phyloP scores from a whole-genome alignment of 192 early-diverging fungal genomes.

The Chytriomyces sp. region DNA sequence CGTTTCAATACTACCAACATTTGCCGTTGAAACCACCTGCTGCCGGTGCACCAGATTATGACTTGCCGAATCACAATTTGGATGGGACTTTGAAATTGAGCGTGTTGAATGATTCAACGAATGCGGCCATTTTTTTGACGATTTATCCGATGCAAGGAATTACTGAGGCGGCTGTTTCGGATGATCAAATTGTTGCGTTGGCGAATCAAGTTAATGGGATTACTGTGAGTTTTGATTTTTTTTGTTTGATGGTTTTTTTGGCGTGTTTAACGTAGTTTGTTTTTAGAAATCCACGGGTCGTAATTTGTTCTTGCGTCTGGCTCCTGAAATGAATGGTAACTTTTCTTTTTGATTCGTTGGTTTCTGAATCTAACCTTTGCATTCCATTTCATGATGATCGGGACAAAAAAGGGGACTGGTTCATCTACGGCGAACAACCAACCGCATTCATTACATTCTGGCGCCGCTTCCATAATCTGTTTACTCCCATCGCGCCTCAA shows the following conservation, averaged over 20 bases:
- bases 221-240: not conserved
- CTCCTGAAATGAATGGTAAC: slow-evolving; percentile 37
- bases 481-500: slow-evolving; percentile 9
- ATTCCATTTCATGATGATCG: not conserved
- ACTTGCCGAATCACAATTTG: slow-evolving; percentile 1
- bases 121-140: slow-evolving; percentile 36
- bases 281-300: slow-evolving; percentile 16
- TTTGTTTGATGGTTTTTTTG: not conserved
- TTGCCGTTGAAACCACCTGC: slow-evolving; percentile 9
- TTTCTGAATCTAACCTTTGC: not conserved
- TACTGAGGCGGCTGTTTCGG: not conserved
- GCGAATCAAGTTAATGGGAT: slow-evolving; percentile 26
- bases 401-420: slow-evolving; percentile 30
- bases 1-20: slow-evolving; percentile 15
- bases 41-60: not conserved
- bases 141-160: slow-evolving; percentile 25
- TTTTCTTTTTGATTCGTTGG: not conserved
- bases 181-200: slow-evolving; percentile 6
- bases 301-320: slow-evolving; percentile 34
- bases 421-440: slow-evolving; percentile 30
- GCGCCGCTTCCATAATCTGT: slow-evolving; percentile 2
- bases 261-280: not conserved
- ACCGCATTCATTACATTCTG: slow-evolving; percentile 20
- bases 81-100: slow-evolving; percentile 21
- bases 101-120: slow-evolving; percentile 24